A percentile compares a stretch with the other conserved stretches of the same genome.
These are phyloP conservation scores for Globisporangium irregulare DNA, from an alignment of 352 stramenopile genomes.

Conservation along the genomic window DNA sequence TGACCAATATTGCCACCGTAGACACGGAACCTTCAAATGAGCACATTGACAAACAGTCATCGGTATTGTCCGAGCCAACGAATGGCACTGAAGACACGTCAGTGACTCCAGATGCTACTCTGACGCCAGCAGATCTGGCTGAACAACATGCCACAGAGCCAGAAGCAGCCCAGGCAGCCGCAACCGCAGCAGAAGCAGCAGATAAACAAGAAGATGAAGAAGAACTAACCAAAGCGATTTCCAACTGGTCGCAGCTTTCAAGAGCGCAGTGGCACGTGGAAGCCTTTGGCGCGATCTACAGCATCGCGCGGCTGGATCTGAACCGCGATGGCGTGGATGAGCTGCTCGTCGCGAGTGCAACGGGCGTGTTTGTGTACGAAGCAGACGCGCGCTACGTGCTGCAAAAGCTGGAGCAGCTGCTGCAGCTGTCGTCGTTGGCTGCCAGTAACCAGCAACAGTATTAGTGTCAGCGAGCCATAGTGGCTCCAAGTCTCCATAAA, in stretches of 20 bases:
- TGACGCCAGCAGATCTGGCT: neutral
- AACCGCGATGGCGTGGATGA: conserved; percentile 66
- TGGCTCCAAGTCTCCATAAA: neutral
- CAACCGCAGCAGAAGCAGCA: neutral
- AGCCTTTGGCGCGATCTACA: conserved; percentile 70
- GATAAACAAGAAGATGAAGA: neutral
- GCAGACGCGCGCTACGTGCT: conserved; percentile 34
- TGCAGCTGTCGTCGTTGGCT: conserved; percentile 1
- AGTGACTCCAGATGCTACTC: neutral
- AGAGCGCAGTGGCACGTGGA: conserved; percentile 41
- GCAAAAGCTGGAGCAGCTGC: conserved; percentile 21
- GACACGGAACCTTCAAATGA: neutral
- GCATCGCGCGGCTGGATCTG: conserved; percentile 59
- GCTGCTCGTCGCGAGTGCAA: conserved; percentile 59
- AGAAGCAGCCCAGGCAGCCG: neutral
- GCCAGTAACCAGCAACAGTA: neutral
- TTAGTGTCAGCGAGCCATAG: neutral
- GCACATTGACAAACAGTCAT: neutral
- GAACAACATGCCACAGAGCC: neutral
- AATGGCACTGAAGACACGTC: neutral
- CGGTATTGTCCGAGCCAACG: neutral
- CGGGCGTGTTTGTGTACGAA: conserved; percentile 68
- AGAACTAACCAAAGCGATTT: neutral
- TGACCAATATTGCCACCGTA: neutral
- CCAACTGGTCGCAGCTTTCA: conserved; percentile 31